These are phyloP conservation scores for Primulina eburnea DNA, from an alignment of 257 asterid species.

Conservation along the genomic window DNA sequence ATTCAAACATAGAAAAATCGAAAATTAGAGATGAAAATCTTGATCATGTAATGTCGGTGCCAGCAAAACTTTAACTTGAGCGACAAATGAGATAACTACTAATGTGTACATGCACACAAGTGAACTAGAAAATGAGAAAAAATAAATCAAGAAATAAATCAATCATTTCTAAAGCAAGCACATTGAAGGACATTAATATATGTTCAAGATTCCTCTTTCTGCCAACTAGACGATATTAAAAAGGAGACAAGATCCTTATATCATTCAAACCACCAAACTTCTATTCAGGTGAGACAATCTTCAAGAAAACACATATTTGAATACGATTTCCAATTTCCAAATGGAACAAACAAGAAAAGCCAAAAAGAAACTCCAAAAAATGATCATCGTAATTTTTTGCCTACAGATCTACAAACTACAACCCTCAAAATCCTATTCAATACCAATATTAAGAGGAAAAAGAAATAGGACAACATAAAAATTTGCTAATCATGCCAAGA, in stretches of 20 bases:
- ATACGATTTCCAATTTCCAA: slow-evolving; percentile 27
- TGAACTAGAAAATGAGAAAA: slow-evolving; percentile 4
- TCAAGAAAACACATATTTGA: slow-evolving; percentile 25
- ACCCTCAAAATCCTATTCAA: not conserved
- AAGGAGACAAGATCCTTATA: slow-evolving; percentile 47
- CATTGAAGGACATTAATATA: slow-evolving; percentile 25
- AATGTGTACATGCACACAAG: not conserved
- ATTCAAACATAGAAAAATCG: too few relatives aligned
- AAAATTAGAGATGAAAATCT: too few relatives aligned
- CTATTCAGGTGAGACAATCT: slow-evolving; percentile 39
- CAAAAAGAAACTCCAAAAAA: slow-evolving; percentile 42
- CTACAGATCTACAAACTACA: slow-evolving; percentile 24
- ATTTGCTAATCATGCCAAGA: slow-evolving; percentile 7
- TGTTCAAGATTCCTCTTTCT: slow-evolving; percentile 34
- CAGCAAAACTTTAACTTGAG: not conserved
- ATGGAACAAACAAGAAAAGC: slow-evolving; percentile 56
- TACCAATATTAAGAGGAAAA: not conserved
- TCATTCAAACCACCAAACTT: slow-evolving; percentile 37
- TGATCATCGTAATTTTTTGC: slow-evolving; percentile 36
- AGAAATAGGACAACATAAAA: not conserved
- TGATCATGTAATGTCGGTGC: too few relatives aligned
- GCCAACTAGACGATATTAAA: slow-evolving; percentile 32
- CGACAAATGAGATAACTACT: not conserved
- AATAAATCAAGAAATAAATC: not conserved
- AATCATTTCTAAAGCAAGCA: slow-evolving; percentile 9